Percentiles rank a stretch among this genome's conserved stretches.
phyloP scores from a whole-genome alignment of 1,284 basidiomycete genomes.

The Tetrapyrgos nigripes region DNA sequence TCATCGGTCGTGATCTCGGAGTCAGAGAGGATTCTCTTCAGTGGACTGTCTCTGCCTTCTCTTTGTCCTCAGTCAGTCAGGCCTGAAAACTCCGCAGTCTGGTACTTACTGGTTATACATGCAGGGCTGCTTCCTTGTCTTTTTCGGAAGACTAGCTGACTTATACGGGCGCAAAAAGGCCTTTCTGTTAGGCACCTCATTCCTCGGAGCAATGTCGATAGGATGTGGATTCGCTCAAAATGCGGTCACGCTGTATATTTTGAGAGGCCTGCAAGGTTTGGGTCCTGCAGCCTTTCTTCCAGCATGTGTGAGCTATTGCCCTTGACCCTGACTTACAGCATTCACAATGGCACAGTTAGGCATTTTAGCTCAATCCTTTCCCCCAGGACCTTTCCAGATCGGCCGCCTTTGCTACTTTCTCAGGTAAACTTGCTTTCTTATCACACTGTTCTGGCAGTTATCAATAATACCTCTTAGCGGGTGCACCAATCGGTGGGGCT shows the following conservation, averaged over 20 bases:
- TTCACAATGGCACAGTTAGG: conserved; percentile 62
- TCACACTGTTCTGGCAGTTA: too few species aligned
- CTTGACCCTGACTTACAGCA: neutral
- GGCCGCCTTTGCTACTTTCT: conserved; percentile 78
- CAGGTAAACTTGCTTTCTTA: too few species aligned
- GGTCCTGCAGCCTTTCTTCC: conserved; percentile 75
- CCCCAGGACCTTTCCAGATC: conserved; percentile 70
- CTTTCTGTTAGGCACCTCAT: conserved; percentile 60
- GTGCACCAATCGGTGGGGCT: neutral
- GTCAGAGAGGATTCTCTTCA: conserved; percentile 53
- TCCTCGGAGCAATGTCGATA: conserved; percentile 50
- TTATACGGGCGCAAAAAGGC: conserved; percentile 71
- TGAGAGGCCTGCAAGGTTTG: conserved; percentile 74
- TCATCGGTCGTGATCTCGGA: conserved; percentile 54
- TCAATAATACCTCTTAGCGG: too few species aligned
- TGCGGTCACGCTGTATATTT: conserved; percentile 60
- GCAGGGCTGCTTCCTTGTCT: conserved; percentile 74
- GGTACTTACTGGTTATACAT: neutral
- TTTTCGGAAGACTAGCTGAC: conserved; percentile 69
- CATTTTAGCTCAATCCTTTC: conserved; percentile 79
- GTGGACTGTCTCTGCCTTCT: conserved; percentile 66
- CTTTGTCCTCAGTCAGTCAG: conserved; percentile 47
- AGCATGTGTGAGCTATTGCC: conserved; percentile 56
- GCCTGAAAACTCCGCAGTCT: neutral
- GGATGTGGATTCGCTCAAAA: conserved; percentile 54